Evolutionary conservation across 2,329 filamentous ascomycete species (phyloP).

Genomic region (Venturia aucupariae): DNA sequence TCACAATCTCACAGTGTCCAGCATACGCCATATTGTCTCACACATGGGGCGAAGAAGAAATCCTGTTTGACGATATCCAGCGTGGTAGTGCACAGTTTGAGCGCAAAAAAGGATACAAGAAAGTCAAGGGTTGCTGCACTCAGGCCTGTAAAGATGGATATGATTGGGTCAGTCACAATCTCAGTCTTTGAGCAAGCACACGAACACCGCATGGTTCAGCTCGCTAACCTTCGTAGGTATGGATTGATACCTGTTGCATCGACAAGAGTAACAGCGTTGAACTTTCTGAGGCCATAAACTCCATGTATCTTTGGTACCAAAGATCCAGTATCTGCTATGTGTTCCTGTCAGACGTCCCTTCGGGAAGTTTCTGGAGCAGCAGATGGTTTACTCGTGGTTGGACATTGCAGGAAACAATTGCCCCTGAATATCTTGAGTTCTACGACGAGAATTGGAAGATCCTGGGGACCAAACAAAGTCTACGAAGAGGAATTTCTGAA

Average conservation of each 20-base stretch:
- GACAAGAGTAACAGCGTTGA: neutral
- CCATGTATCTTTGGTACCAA: neutral
- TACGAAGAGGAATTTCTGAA: neutral
- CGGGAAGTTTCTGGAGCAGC: neutral
- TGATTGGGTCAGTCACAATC: neutral
- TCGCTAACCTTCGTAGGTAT: neutral
- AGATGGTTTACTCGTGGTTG: conserved; percentile 9
- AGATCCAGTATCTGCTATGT: neutral
- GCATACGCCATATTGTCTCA: neutral
- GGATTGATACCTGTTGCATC: conserved; percentile 1
- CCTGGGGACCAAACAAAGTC: neutral
- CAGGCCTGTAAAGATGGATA: neutral
- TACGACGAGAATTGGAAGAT: neutral
- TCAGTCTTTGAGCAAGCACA: neutral
- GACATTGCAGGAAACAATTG: conserved; percentile 1
- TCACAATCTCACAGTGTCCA: neutral
- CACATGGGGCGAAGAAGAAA: neutral
- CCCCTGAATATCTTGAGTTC: neutral
- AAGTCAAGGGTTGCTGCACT: neutral
- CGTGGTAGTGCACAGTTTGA: neutral
- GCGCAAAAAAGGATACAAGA: neutral
- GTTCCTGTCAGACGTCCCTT: neutral
- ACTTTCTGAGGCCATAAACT: neutral
- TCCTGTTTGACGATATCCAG: neutral
- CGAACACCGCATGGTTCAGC: too few relatives aligned